These are phyloP conservation scores for Schizophyllum amplum DNA, from an alignment of 1,284 basidiomycete species.

Conservation along the genomic window DNA sequence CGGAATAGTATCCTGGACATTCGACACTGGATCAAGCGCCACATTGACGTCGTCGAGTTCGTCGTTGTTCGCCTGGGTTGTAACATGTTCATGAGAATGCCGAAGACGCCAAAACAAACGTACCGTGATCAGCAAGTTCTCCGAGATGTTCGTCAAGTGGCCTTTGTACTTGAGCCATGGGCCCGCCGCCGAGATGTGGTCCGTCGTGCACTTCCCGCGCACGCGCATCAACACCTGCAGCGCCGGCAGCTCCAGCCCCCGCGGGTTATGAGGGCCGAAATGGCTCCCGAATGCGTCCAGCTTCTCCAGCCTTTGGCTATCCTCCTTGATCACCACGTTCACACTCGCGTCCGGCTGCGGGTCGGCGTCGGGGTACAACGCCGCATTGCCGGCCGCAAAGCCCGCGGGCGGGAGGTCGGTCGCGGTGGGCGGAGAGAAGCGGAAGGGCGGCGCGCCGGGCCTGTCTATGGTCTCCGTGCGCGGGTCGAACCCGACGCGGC, in stretches of 20 bases:
- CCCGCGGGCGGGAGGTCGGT: slow-evolving; percentile 81
- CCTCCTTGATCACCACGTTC: slow-evolving; percentile 71
- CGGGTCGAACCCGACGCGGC: slow-evolving; percentile 93
- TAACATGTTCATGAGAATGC: slow-evolving; percentile 28
- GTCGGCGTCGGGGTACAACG: slow-evolving; percentile 73
- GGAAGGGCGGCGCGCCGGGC: slow-evolving; percentile 74
- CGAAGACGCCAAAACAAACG: neutral
- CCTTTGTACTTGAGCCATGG: slow-evolving; percentile 99
- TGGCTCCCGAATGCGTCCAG: slow-evolving; percentile 82
- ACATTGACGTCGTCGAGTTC: slow-evolving; percentile 88
- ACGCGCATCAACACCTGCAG: slow-evolving; percentile 87
- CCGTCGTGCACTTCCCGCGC: slow-evolving; percentile 96
- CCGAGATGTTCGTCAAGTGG: slow-evolving; percentile 92
- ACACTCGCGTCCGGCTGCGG: slow-evolving; percentile 77
- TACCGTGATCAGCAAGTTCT: slow-evolving; percentile 76
- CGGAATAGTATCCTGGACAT: slow-evolving; percentile 76
- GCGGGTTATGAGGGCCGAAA: slow-evolving; percentile 51
- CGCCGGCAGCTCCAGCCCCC: slow-evolving; percentile 70
- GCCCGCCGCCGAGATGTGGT: slow-evolving; percentile 96
- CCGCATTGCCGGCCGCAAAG: slow-evolving; percentile 74
- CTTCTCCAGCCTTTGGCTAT: slow-evolving; percentile 81
- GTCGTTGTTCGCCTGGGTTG: slow-evolving; percentile 78
- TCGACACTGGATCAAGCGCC: slow-evolving; percentile 59
- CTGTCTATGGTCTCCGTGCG: slow-evolving; percentile 75
- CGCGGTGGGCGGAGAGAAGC: slow-evolving; percentile 80